Conservation (phyloP, 257 asterid genomes). For the Lycium ferocissimum region DNA sequence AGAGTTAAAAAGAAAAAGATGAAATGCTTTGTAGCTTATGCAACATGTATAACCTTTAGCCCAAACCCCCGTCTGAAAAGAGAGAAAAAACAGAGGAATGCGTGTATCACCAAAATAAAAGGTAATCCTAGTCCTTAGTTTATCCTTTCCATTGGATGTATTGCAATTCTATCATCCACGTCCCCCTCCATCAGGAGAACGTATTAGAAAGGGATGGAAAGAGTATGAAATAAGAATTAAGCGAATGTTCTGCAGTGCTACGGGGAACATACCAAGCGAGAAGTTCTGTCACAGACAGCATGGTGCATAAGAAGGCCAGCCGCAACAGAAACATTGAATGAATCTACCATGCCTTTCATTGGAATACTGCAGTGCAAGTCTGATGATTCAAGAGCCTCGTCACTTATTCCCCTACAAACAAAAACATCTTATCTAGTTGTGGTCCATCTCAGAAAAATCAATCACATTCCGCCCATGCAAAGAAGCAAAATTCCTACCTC, state of each 20-base stretch:
- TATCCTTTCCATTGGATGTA: background rate
- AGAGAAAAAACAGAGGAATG: background rate
- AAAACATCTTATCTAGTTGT: conserved; percentile 35
- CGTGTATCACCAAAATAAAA: background rate
- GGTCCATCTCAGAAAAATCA: conserved; percentile 21
- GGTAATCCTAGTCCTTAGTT: background rate
- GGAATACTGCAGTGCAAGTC: conserved; percentile 92
- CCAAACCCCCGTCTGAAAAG: background rate
- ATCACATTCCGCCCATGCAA: conserved; percentile 8
- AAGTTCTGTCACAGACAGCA: conserved; percentile 79
- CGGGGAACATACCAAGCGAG: conserved; percentile 62
- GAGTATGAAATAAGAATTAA: background rate
- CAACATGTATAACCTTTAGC: background rate
- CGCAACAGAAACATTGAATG: conserved; percentile 95
- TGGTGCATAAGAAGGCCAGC: conserved; percentile 98
- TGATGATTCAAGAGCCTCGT: conserved; percentile 79
- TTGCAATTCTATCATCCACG: background rate
- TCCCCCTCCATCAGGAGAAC: too few species aligned
- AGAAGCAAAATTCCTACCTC: background rate
- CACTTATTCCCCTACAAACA: conserved; percentile 79
- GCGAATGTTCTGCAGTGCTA: background rate
- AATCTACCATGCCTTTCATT: conserved; percentile 97
- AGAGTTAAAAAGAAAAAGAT: background rate
- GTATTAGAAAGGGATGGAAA: background rate
- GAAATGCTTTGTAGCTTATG: background rate